A percentile compares a stretch with the other conserved stretches of the same genome.
phyloP scores from a whole-genome alignment of 2,329 filamentous ascomycete species.

The Fusarium zealandicum region DNA sequence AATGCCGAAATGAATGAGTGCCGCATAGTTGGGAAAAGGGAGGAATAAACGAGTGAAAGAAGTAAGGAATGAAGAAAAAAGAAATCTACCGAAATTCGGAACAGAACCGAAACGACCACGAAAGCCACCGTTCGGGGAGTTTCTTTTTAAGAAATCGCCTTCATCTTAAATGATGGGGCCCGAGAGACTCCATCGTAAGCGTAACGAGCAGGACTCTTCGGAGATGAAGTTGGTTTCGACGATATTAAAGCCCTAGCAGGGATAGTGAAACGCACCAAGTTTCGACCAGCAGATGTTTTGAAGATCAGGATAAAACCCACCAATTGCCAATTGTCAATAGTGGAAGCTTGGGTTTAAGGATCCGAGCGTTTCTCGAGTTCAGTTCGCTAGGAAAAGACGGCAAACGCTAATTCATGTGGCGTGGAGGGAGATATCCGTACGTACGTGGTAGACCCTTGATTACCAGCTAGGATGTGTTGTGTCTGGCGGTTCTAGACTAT shows the following conservation, averaged over 20 bases:
- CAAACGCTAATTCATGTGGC: background rate
- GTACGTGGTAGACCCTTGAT: too few relatives aligned
- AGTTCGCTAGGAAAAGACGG: background rate
- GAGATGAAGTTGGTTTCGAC: constrained; percentile 4
- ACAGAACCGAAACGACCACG: background rate
- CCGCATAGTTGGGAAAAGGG: constrained; percentile 3
- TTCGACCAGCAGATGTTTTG: background rate
- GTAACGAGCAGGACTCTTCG: background rate
- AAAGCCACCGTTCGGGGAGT: background rate
- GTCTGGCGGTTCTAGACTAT: too few relatives aligned
- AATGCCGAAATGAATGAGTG: constrained; percentile 24
- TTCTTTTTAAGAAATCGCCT: background rate
- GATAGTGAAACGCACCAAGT: constrained; percentile 12
- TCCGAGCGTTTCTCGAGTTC: background rate
- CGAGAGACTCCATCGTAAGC: background rate
- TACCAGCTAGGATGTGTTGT: too few relatives aligned
- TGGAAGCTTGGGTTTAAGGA: background rate
- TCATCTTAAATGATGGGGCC: background rate
- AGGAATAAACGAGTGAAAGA: background rate
- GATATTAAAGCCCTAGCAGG: background rate
- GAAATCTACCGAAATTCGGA: background rate
- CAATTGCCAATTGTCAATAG: constrained; percentile 1
- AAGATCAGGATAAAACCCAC: constrained; percentile 1
- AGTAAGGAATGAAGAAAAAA: background rate
- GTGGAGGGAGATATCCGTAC: too few relatives aligned